Percentiles rank a stretch among this genome's conserved stretches.
These are phyloP conservation scores for Fusarium nelsonii DNA, from an alignment of 2,329 filamentous ascomycete genomes.

Conservation along the genomic window DNA sequence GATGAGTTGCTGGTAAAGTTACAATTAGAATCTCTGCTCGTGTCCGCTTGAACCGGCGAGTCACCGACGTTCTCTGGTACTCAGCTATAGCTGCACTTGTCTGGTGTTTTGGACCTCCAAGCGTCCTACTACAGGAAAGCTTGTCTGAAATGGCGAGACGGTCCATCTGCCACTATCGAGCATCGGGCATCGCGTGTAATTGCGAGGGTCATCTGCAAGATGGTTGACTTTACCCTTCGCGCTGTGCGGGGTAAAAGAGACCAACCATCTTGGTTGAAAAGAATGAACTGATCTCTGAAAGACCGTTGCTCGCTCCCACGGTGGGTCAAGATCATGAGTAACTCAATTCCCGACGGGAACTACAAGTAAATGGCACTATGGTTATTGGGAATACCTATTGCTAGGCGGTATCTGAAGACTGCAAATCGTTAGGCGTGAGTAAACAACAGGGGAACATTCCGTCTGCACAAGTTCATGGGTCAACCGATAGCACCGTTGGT, in stretches of 20 bases:
- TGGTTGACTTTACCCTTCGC: conserved; percentile 30
- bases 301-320: conserved; percentile 15
- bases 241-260: conserved; percentile 33
- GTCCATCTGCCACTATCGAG: conserved; percentile 15
- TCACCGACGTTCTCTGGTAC: not conserved
- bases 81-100: not conserved
- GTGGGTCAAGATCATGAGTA: conserved; percentile 13
- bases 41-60: not conserved
- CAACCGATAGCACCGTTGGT: not conserved
- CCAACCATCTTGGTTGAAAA: not conserved
- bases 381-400: not conserved
- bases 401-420: not conserved
- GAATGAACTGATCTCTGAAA: conserved; percentile 21
- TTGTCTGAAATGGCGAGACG: conserved; percentile 32
- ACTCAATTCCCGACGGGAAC: conserved; percentile 6
- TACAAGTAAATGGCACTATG: conserved; percentile 15
- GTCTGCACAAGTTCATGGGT: not conserved
- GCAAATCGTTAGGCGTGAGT: too few species aligned
- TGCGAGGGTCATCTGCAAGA: conserved; percentile 32
- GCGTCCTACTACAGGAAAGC: conserved; percentile 19
- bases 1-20: not conserved
- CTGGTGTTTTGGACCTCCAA: not conserved
- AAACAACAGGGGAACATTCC: not conserved
- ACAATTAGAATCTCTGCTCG: not conserved
- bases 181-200: conserved; percentile 21